A percentile compares a stretch with the other conserved stretches of the same genome.
phyloP scores from a whole-genome alignment of 371 early-diverging fungal species.

The Apophysomyces trapeziformis region DNA sequence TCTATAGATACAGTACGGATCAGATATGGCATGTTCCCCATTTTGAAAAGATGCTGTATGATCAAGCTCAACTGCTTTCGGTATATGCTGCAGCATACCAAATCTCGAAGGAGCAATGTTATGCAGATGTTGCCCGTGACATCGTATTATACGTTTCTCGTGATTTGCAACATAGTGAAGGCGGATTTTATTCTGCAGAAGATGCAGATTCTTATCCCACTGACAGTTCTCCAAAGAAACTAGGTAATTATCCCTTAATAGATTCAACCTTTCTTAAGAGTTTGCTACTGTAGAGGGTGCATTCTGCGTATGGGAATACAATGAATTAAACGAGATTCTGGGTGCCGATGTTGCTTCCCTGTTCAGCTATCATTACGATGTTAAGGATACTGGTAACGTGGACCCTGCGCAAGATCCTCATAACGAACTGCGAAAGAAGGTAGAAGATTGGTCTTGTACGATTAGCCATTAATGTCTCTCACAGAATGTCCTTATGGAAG shows the following conservation, averaged over 20 bases:
- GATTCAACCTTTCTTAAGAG: background rate
- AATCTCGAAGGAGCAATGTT: conserved; percentile 52
- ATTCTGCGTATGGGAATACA: conserved; percentile 66
- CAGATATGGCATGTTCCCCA: conserved; percentile 57
- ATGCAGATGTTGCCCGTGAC: conserved; percentile 53
- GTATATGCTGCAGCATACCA: conserved; percentile 52
- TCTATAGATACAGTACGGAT: conserved; percentile 45
- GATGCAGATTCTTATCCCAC: conserved; percentile 71
- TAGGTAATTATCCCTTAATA: conserved; percentile 31
- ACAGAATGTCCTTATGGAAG: conserved; percentile 62
- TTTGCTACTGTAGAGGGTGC: conserved; percentile 61
- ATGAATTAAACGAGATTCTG: conserved; percentile 50
- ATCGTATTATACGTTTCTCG: conserved; percentile 61
- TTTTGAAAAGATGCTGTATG: conserved; percentile 75
- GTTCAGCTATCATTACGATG: conserved; percentile 54
- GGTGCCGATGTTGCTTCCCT: conserved; percentile 42
- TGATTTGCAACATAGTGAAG: conserved; percentile 51
- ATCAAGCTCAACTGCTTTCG: conserved; percentile 68
- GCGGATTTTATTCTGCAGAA: conserved; percentile 75
- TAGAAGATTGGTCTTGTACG: conserved; percentile 17
- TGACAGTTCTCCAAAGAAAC: conserved; percentile 40
- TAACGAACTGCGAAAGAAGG: conserved; percentile 61
- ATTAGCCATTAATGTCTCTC: background rate
- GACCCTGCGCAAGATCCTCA: conserved; percentile 61
- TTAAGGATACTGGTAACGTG: conserved; percentile 64